Conservation (phyloP, 192 early-diverging fungal genomes). For the Geranomyces variabilis region DNA sequence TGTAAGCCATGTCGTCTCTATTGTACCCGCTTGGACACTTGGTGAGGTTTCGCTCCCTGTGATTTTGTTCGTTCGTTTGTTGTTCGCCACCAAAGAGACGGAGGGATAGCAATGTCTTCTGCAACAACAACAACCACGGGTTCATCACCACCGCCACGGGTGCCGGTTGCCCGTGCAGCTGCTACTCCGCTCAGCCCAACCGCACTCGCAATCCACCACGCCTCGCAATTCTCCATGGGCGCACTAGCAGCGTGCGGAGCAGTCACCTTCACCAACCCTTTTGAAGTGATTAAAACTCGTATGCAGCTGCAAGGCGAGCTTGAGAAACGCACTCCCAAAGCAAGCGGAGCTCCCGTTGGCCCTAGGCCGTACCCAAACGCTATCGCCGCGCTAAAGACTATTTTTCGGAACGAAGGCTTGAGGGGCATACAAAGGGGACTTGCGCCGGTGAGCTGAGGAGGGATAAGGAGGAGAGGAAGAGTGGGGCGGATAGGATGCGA, state of each 20-base stretch:
- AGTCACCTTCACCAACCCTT: conserved; percentile 95
- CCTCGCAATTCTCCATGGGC: conserved; percentile 70
- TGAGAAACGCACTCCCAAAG: conserved; percentile 23
- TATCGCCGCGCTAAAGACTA: conserved; percentile 73
- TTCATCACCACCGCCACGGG: no score
- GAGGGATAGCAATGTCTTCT: no score
- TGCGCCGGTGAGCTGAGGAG: conserved; percentile 47
- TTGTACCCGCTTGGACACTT: no score
- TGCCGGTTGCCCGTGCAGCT: no score
- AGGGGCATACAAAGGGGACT: conserved; percentile 87
- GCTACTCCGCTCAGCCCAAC: no score
- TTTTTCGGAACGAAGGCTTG: conserved; percentile 81
- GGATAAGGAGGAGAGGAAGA: background rate
- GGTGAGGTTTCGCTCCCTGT: no score
- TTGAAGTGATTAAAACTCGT: conserved; percentile 93
- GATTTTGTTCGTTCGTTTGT: no score
- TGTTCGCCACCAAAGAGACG: no score
- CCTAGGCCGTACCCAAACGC: conserved; percentile 70
- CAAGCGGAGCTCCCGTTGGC: conserved; percentile 22
- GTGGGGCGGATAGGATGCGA: no score
- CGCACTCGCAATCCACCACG: conserved; percentile 17
- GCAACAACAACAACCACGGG: no score
- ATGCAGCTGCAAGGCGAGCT: conserved; percentile 93
- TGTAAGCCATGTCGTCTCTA: no score
- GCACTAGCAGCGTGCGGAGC: conserved; percentile 87